These are phyloP conservation scores for Neckera pumila DNA, from an alignment of 225 moss, liverwort and hornwort genomes.

Conservation along the genomic window DNA sequence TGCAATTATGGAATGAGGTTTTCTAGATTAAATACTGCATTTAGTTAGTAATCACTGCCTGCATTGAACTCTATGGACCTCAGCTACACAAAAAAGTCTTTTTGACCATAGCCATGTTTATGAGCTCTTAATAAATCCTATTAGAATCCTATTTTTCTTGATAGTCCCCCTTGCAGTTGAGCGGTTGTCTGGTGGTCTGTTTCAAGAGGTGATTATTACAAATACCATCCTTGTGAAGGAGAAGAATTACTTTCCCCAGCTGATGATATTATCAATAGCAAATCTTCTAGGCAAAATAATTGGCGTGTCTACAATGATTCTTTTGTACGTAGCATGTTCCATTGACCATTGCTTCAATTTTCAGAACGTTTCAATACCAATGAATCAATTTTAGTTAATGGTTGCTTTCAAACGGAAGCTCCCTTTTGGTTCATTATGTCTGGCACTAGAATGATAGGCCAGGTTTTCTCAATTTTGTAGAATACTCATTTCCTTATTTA, in stretches of 20 bases:
- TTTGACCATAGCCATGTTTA: not conserved
- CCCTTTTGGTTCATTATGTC: slow-evolving; percentile 20
- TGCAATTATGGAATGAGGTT: not conserved
- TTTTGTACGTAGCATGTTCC: slow-evolving; percentile 72
- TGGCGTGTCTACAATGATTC: slow-evolving; percentile 96
- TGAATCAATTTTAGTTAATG: not conserved
- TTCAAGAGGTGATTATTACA: slow-evolving; percentile 86
- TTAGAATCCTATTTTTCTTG: not conserved
- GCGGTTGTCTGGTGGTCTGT: slow-evolving; percentile 76
- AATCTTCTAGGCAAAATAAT: slow-evolving; percentile 94
- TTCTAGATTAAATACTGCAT: not conserved
- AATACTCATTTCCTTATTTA: slow-evolving; percentile 10
- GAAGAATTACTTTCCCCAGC: slow-evolving; percentile 71
- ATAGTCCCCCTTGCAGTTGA: slow-evolving; percentile 85
- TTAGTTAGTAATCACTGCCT: not conserved
- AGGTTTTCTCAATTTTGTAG: slow-evolving; percentile 28
- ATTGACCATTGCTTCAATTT: slow-evolving; percentile 2
- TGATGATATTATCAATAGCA: slow-evolving; percentile 80
- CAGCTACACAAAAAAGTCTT: not conserved
- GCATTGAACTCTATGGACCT: not conserved
- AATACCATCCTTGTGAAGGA: slow-evolving; percentile 77
- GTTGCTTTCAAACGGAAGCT: slow-evolving; percentile 26
- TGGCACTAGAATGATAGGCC: slow-evolving; percentile 27
- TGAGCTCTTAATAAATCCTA: not conserved
- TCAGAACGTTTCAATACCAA: not conserved